Percentiles rank a stretch among this genome's conserved stretches.
These are phyloP conservation scores for Malassezia furfur DNA, from an alignment of 1,284 basidiomycete species.

Conservation along the genomic window DNA sequence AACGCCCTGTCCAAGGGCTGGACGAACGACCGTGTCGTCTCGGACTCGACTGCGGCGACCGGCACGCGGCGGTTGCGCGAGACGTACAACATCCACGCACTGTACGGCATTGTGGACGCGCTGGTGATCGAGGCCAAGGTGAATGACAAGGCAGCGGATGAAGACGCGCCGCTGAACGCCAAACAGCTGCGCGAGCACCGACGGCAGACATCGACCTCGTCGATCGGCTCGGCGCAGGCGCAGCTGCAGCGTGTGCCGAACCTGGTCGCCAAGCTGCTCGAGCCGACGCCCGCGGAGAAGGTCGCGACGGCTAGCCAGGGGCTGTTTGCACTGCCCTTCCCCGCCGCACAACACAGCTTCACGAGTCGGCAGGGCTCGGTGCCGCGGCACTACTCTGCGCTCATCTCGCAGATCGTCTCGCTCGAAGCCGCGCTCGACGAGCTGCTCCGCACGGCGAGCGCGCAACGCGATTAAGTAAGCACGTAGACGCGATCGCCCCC, in stretches of 20 bases:
- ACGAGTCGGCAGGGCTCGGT: neutral
- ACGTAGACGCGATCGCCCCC: neutral
- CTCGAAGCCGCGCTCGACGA: constrained; percentile 16
- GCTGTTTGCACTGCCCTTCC: constrained; percentile 6
- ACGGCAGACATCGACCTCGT: neutral
- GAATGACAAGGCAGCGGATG: neutral
- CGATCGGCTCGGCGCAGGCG: neutral
- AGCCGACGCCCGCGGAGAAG: constrained; percentile 8
- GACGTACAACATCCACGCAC: constrained; percentile 17
- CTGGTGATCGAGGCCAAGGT: constrained; percentile 4
- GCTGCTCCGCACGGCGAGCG: constrained; percentile 2
- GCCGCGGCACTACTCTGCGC: constrained; percentile 6
- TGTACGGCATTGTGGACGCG: constrained; percentile 20
- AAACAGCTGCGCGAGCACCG: neutral
- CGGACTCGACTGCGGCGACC: constrained; percentile 10
- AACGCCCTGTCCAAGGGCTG: neutral
- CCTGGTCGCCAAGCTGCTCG: constrained; percentile 12
- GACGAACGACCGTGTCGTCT: constrained; percentile 10
- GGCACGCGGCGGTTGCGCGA: constrained; percentile 11
- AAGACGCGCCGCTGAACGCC: neutral
- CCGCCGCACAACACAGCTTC: neutral
- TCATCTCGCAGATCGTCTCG: constrained; percentile 6
- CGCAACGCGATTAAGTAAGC: constrained; percentile 1
- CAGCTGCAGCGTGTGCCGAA: constrained; percentile 7
- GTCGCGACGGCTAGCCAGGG: constrained; percentile 6